phyloP scores from a whole-genome alignment of 2,329 filamentous ascomycete genomes.

The Coniochaeta ligniaria region DNA sequence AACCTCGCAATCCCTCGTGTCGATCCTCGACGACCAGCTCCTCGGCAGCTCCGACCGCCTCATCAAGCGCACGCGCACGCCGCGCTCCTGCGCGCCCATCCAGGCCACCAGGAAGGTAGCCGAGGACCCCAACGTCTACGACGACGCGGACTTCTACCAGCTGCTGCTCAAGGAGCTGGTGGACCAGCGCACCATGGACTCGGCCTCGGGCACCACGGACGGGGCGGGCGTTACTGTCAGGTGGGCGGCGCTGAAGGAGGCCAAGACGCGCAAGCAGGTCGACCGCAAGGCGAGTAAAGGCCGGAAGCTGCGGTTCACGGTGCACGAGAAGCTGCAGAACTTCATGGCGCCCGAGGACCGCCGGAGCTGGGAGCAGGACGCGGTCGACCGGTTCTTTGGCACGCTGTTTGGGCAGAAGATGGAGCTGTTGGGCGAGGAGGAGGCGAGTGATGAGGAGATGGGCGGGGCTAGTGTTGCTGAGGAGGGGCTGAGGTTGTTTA shows the following conservation, averaged over 20 bases:
- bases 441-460: slow-evolving; percentile 41
- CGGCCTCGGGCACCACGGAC: slow-evolving; percentile 29
- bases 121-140: slow-evolving; percentile 65
- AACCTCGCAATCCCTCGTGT: slow-evolving; percentile 55
- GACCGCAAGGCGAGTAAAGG: slow-evolving; percentile 96
- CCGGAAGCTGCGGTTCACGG: slow-evolving; percentile 85
- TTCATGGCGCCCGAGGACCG: slow-evolving; percentile 93
- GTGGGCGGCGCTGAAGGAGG: slow-evolving; percentile 65
- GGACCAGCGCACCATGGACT: slow-evolving; percentile 73
- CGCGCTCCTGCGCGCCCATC: slow-evolving; percentile 68
- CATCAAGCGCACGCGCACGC: slow-evolving; percentile 59
- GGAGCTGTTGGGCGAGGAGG: slow-evolving; percentile 56
- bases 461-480: slow-evolving; percentile 44
- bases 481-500: slow-evolving; percentile 46
- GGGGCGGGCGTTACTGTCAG: slow-evolving; percentile 46
- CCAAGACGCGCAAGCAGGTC: slow-evolving; percentile 74
- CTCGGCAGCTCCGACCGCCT: slow-evolving; percentile 54
- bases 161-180: slow-evolving; percentile 87
- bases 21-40: slow-evolving; percentile 62
- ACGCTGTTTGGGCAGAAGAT: slow-evolving; percentile 67
- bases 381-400: slow-evolving; percentile 71
- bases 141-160: slow-evolving; percentile 94
- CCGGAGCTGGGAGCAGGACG: slow-evolving; percentile 69
- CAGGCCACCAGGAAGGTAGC: slow-evolving; percentile 52
- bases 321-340: slow-evolving; percentile 95